Evolutionary conservation across 2,329 filamentous ascomycete genomes (phyloP).

Genomic region (Mycogone perniciosa): DNA sequence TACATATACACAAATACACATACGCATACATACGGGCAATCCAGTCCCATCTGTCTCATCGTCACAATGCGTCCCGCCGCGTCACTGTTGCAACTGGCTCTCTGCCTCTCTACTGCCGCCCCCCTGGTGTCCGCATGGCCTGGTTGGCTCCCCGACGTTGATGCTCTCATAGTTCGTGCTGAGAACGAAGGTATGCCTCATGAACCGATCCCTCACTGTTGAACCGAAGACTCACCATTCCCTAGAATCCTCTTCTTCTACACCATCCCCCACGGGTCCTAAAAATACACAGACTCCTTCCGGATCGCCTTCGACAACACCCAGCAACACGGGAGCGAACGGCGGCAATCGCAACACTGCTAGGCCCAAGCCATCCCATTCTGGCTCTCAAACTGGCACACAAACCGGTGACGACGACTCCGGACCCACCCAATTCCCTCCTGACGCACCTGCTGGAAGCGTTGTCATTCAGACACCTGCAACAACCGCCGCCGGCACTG

Average conservation of each 20-base stretch:
- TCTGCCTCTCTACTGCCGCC: slow-evolving; percentile 45
- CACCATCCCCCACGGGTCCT: not conserved
- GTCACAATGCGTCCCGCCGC: slow-evolving; percentile 44
- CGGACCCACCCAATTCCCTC: slow-evolving; percentile 33
- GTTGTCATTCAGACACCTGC: slow-evolving; percentile 49
- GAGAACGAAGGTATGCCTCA: slow-evolving; percentile 24
- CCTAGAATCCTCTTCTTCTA: not conserved
- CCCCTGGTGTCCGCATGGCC: slow-evolving; percentile 51
- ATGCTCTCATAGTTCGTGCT: slow-evolving; percentile 47
- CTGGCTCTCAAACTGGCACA: slow-evolving; percentile 8
- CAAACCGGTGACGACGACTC: slow-evolving; percentile 21
- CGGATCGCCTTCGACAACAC: slow-evolving; percentile 11
- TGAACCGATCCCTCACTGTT: slow-evolving; percentile 10
- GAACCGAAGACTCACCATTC: slow-evolving; percentile 13
- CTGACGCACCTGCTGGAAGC: slow-evolving; percentile 42
- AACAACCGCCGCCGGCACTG: slow-evolving; percentile 35
- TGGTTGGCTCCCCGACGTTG: slow-evolving; percentile 46
- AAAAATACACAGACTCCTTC: not conserved
- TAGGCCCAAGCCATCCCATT: slow-evolving; percentile 14
- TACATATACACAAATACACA: too few relatives aligned
- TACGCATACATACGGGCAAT: too few relatives aligned
- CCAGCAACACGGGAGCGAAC: slow-evolving; percentile 22
- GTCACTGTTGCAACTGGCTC: slow-evolving; percentile 40
- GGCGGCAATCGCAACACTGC: slow-evolving; percentile 35
- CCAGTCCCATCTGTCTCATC: not conserved